Percentiles rank a stretch among this genome's conserved stretches.
phyloP scores from a whole-genome alignment of 2,329 filamentous ascomycete genomes.

The Penicillium hesseltinei region DNA sequence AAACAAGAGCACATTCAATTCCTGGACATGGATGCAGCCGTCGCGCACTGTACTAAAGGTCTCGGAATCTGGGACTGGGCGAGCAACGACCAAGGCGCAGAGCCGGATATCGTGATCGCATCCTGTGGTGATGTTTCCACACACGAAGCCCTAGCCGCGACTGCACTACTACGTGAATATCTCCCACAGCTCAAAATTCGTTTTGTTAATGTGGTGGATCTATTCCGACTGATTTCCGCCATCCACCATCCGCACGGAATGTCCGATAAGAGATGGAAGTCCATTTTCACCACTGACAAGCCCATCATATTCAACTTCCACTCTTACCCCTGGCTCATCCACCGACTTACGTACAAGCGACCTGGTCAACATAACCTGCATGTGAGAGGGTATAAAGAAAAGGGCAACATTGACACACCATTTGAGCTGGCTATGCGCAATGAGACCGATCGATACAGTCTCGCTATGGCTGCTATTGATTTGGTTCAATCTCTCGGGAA shows the following conservation, averaged over 20 bases:
- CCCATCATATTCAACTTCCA: constrained; percentile 84
- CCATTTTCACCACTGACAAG: constrained; percentile 69
- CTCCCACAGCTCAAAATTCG: constrained; percentile 72
- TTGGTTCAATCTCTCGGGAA: constrained; percentile 63
- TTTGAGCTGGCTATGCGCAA: constrained; percentile 77
- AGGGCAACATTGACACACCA: constrained; percentile 80
- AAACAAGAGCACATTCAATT: constrained; percentile 78
- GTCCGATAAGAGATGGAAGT: constrained; percentile 62
- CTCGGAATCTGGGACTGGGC: constrained; percentile 77
- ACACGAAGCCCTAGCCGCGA: constrained; percentile 71
- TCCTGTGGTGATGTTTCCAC: constrained; percentile 73
- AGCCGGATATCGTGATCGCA: constrained; percentile 75
- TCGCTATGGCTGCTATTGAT: constrained; percentile 75
- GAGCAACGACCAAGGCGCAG: constrained; percentile 64
- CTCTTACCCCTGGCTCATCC: constrained; percentile 76
- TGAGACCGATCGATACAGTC: constrained; percentile 71
- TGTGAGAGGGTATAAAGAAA: constrained; percentile 77
- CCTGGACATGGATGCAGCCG: constrained; percentile 68
- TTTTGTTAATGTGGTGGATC: constrained; percentile 76
- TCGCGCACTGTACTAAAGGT: constrained; percentile 75
- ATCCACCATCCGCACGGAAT: constrained; percentile 72
- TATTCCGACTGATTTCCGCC: constrained; percentile 74
- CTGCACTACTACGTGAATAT: constrained; percentile 68
- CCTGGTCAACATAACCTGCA: constrained; percentile 66
- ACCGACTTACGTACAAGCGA: constrained; percentile 73